Base-by-base conservation (phyloP, 2,329 filamentous ascomycete species). In the Pseudocercospora fuligena region DNA sequence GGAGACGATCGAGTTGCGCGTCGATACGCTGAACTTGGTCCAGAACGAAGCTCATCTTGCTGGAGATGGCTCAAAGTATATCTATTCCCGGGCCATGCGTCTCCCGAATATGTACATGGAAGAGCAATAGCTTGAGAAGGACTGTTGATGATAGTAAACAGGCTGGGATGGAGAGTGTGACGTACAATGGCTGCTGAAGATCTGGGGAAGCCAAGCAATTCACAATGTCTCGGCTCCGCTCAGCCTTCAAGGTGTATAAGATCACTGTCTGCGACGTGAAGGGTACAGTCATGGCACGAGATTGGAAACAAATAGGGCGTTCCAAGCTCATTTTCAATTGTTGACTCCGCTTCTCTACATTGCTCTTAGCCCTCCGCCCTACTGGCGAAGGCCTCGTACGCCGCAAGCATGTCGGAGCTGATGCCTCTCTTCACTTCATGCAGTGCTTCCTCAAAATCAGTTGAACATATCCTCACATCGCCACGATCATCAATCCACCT, bases 1-100 rank as follows among this genome's bases (percentile, higher is more conserved):
- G 85, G 61, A 88, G 76, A 61, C 83, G 84, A 72, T 89, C 87
- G 61, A 89, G 80, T 69, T 86, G 85, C 65, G 81, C 80, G 75
- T 89, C 87, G 69, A 89, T 83, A 59, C 82, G 82, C 64, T 83
- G 84, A 65, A 88, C 79, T 72, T 87, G 86, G 76, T 79, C 78
- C 19, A 76, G 69, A 6, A 79, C 76, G 71, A 79, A 78, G 64
- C 73, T 76, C 78, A 80, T 80, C 59, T 23, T 67, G 14, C n/a
- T 21, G 56, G 2, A 16, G 27, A 11, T 31, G 23, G 23, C 51
- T 25, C 5, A n/a, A 5, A 43, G 16, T n/a, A 19, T 2, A 19
- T n/a, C 16, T 19, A 3, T 5, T n/a, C 8, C 5, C 40, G n/a
- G 40, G 6, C 16, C 19, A 43, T 43, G 16, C 40, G 19, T 43